Evolutionary conservation across 352 stramenopile species (phyloP).

Genomic region (Globisporangium parvum): DNA sequence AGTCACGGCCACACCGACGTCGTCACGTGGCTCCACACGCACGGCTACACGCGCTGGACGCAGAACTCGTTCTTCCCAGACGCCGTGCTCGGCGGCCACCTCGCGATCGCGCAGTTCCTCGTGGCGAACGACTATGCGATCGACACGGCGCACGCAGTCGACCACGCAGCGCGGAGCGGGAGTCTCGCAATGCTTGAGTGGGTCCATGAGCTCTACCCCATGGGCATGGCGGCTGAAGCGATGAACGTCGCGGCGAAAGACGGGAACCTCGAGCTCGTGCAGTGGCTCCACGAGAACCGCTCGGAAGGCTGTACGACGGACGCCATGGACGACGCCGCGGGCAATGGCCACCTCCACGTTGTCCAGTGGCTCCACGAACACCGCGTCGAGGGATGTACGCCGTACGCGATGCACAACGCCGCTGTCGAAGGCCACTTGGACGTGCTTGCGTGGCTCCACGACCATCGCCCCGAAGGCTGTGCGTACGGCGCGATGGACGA

Average conservation of each 20-base stretch:
- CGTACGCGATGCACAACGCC: constrained; percentile 21
- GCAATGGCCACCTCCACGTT: constrained; percentile 18
- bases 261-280: constrained; percentile 11
- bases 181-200: constrained; percentile 15
- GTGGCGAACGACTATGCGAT: constrained; percentile 8
- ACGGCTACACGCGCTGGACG: constrained; percentile 9
- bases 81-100: constrained; percentile 8
- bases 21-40: constrained; percentile 8
- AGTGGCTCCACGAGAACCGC: constrained; percentile 17
- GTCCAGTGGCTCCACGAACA: constrained; percentile 22
- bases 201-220: constrained; percentile 9
- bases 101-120: constrained; percentile 14
- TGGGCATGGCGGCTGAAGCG: constrained; percentile 10
- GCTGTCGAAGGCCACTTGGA: constrained; percentile 16
- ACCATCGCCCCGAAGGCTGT: constrained; percentile 19
- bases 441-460: constrained; percentile 18
- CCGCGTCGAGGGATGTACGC: constrained; percentile 17
- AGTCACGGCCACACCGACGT: constrained; percentile 7
- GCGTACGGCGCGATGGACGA: constrained; percentile 17
- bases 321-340: constrained; percentile 21
- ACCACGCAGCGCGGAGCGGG: constrained; percentile 10
- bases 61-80: constrained; percentile 6
- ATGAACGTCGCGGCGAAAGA: constrained; percentile 15
- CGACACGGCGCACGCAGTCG: constrained; percentile 9
- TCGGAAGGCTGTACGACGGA: constrained; percentile 18